Conservation (phyloP, 1,139 yeast species). For the Kurtzmaniella natalensis region DNA sequence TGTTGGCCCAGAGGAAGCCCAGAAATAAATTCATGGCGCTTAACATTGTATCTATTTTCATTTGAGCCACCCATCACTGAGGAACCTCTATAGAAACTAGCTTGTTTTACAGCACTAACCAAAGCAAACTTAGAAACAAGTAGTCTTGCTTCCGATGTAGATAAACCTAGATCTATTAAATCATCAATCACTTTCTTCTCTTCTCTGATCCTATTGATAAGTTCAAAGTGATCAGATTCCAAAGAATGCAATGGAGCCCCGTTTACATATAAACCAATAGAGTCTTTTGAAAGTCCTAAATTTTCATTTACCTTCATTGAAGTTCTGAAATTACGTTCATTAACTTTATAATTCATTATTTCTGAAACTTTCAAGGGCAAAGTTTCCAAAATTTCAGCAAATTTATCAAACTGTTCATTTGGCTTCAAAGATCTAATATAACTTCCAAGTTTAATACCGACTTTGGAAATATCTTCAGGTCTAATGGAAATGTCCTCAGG, state of each 20-base stretch:
- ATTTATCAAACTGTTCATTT: conserved; percentile 17
- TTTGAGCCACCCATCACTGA: conserved; percentile 27
- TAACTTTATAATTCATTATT: background rate
- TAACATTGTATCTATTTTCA: conserved; percentile 36
- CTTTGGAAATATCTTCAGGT: conserved; percentile 24
- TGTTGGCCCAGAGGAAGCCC: conserved; percentile 18
- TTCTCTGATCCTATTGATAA: conserved; percentile 28
- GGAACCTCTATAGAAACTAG: conserved; percentile 33
- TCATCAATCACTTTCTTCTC: conserved; percentile 32
- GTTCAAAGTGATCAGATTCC: conserved; percentile 40
- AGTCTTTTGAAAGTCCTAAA: conserved; percentile 31
- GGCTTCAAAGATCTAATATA: conserved; percentile 25
- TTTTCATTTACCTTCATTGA: conserved; percentile 25
- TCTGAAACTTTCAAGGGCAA: conserved; percentile 33
- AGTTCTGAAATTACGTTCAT: conserved; percentile 16
- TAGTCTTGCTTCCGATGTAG: conserved; percentile 28
- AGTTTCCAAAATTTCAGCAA: conserved; percentile 38
- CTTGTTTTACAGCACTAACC: conserved; percentile 29
- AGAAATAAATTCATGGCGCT: conserved; percentile 28
- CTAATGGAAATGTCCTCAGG: too few species aligned
- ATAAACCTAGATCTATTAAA: conserved; percentile 33
- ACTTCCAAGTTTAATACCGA: conserved; percentile 47
- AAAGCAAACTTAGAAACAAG: conserved; percentile 45
- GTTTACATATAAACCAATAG: conserved; percentile 56
- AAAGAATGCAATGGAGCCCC: conserved; percentile 50